phyloP scores from a whole-genome alignment of 192 early-diverging fungal species.

The Diversispora eburnea region DNA sequence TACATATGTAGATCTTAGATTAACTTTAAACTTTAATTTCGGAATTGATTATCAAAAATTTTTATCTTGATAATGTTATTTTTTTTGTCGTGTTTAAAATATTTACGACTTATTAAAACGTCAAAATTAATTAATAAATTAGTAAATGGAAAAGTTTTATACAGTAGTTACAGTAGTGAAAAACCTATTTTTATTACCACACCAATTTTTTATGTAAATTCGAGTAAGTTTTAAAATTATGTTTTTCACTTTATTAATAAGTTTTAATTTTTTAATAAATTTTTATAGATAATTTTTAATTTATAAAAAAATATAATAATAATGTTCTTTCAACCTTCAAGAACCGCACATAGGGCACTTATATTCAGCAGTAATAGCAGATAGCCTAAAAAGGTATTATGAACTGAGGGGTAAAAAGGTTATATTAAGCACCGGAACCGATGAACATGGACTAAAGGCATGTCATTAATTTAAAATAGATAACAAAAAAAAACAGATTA shows the following conservation, averaged over 20 bases:
- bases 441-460: constrained; percentile 95
- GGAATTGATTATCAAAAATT: no score
- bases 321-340: no score
- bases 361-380: constrained; percentile 83
- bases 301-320: constrained; percentile 12
- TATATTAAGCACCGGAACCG: constrained; percentile 75
- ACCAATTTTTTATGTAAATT: constrained; percentile 91
- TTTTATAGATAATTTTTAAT: background rate
- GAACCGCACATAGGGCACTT: constrained; percentile 91
- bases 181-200: constrained; percentile 70
- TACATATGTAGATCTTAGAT: no score
- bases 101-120: no score
- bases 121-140: no score
- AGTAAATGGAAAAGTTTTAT: no score
- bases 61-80: no score
- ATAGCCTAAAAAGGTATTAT: constrained; percentile 74
- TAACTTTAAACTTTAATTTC: no score
- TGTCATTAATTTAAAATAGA: background rate
- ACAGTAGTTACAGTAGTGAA: background rate
- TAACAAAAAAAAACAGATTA: background rate
- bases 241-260: background rate
- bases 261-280: background rate
- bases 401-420: constrained; percentile 61
- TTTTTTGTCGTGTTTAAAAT: no score
- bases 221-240: constrained; percentile 41